Percentiles rank a stretch among this genome's conserved stretches.
Evolutionary conservation across 495 filamentous ascomycete species (phyloP).

Genomic region (Aspergillus homomorphus): DNA sequence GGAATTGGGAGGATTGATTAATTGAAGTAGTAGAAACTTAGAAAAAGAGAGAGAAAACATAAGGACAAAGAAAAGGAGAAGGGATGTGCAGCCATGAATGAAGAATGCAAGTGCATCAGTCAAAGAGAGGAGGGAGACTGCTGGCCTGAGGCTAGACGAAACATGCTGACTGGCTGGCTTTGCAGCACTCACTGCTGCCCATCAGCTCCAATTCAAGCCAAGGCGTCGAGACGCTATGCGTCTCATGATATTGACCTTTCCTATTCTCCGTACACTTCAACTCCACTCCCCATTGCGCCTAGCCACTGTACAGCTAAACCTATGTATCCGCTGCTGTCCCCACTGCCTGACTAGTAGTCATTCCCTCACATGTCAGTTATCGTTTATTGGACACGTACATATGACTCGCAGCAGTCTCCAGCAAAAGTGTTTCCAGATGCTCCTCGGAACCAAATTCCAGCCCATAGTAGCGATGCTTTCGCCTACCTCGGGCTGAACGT

Average conservation of each 20-base stretch:
- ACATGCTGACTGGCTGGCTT: background rate
- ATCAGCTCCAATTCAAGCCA: background rate
- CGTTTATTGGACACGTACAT: background rate
- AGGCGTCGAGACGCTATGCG: constrained; percentile 9
- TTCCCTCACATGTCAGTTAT: background rate
- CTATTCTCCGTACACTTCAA: background rate
- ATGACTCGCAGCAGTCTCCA: constrained; percentile 21
- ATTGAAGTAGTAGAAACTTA: no score
- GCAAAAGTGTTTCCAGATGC: background rate
- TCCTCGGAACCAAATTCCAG: background rate
- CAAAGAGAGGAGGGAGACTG: no score
- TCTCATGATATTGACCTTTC: constrained; percentile 7
- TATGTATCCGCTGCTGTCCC: no score
- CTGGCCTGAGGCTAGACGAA: background rate
- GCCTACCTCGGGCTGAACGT: no score
- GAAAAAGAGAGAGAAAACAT: background rate
- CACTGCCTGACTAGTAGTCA: background rate
- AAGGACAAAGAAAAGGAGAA: background rate
- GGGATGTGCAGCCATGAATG: background rate
- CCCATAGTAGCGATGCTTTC: background rate
- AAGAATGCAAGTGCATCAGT: background rate
- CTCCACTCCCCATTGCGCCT: no score
- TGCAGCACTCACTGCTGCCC: constrained; percentile 1
- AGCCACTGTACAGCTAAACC: no score
- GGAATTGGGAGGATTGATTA: background rate